phyloP scores from a whole-genome alignment of 2,329 filamentous ascomycete genomes.

The Arthrobotrys entomopaga region DNA sequence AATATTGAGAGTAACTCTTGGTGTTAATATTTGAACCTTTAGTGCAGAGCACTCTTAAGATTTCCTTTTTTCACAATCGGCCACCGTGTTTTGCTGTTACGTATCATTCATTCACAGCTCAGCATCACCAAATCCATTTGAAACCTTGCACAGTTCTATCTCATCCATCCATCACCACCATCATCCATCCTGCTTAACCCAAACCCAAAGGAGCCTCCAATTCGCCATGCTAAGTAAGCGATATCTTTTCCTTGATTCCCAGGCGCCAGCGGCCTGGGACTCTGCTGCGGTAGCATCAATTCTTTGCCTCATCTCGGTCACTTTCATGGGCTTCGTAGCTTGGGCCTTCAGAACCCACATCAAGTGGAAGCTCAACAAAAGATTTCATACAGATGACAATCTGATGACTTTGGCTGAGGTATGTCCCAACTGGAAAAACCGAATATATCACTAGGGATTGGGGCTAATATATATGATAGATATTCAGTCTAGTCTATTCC shows the following conservation, averaged over 20 bases:
- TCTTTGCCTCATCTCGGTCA: conserved; percentile 20
- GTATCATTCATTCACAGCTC: too few species aligned
- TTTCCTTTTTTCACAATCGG: too few species aligned
- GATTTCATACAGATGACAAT: conserved; percentile 27
- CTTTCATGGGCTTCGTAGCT: conserved; percentile 14
- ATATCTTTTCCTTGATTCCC: conserved; percentile 13
- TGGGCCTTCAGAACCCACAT: conserved; percentile 7
- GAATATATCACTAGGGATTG: background rate
- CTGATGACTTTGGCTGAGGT: conserved; percentile 37
- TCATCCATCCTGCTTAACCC: background rate
- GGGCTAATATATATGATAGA: conserved; percentile 10
- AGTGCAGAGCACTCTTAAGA: too few species aligned
- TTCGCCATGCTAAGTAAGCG: background rate
- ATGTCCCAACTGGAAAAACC: background rate
- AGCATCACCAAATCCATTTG: too few species aligned
- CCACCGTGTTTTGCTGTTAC: too few species aligned
- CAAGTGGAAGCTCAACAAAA: conserved; percentile 11
- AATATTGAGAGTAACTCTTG: too few species aligned
- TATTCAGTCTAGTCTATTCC: conserved; percentile 23
- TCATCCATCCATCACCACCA: too few species aligned
- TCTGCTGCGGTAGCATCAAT: conserved; percentile 5
- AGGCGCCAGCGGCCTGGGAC: conserved; percentile 26
- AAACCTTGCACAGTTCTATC: too few species aligned
- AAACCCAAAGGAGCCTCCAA: background rate
- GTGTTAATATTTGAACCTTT: too few species aligned